Percentiles rank a stretch among this genome's conserved stretches.
These are phyloP conservation scores for Yamadazyma triangularis DNA, from an alignment of 1,139 yeast species.

Conservation along the genomic window DNA sequence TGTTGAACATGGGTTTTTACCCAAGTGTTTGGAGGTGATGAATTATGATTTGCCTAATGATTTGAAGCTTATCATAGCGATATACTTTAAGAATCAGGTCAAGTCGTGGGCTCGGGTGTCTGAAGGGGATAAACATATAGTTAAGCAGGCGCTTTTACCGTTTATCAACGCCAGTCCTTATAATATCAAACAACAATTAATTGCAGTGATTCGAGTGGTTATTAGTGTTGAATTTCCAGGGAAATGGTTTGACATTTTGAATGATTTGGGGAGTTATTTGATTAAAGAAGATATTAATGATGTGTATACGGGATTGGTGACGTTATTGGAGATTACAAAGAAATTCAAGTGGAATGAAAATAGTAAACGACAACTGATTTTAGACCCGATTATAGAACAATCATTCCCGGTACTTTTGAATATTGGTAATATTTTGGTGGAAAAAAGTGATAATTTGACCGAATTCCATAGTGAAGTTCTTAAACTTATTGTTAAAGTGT, in stretches of 20 bases:
- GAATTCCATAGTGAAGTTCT: conserved; percentile 66
- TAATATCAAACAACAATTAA: conserved; percentile 54
- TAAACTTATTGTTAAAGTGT: conserved; percentile 69
- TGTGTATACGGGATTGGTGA: conserved; percentile 71
- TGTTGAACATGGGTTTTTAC: conserved; percentile 65
- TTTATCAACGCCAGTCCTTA: conserved; percentile 41
- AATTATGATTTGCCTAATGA: conserved; percentile 1
- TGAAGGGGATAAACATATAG: conserved; percentile 65
- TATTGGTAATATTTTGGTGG: conserved; percentile 58
- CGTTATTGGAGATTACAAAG: conserved; percentile 71
- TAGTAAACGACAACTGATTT: conserved; percentile 44
- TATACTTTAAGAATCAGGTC: conserved; percentile 78
- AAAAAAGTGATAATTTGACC: conserved; percentile 29
- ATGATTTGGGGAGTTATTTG: conserved; percentile 55
- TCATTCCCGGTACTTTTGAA: conserved; percentile 68
- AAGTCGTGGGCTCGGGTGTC: conserved; percentile 65
- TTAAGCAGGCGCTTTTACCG: conserved; percentile 56
- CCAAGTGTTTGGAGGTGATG: conserved; percentile 74
- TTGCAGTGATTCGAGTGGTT: conserved; percentile 65
- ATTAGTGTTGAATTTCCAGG: conserved; percentile 66
- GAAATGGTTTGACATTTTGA: conserved; percentile 66
- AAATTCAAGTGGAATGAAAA: conserved; percentile 76
- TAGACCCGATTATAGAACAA: conserved; percentile 57
- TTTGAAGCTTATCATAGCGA: conserved; percentile 48
- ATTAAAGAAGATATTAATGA: conserved; percentile 44